Evolutionary conservation across 2,329 filamentous ascomycete genomes (phyloP), one percentile per base, ranked within the genome.

Genomic region (Tolypocladium ovalisporum): DNA sequence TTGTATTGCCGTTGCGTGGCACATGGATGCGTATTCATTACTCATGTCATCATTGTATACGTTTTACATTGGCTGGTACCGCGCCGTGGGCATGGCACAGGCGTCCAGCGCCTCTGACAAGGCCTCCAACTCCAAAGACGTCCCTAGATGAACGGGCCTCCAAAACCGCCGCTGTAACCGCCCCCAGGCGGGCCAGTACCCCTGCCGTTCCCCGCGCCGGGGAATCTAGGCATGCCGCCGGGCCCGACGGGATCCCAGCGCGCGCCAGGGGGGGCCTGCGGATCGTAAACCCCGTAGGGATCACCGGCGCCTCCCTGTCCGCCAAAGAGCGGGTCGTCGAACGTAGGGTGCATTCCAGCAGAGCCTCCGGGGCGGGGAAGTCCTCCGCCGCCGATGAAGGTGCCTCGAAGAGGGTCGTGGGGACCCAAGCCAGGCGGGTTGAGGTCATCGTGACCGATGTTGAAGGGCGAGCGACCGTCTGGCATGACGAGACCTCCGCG

Each of bases 321-420:
- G 7, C 80, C 80, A 68, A 96, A 96, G 53, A 97, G 72, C 8
- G 90, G 90, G 67, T 97, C 92, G 65, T 96, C 90, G 69, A 96
- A 94, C 0, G 92, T 96, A 1, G 94, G 94, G 71, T 97, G 89
- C 94, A 99, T 99, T 1, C 94, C 94, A 15, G 87, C 85, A 13
- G 81, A 81, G 24, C 85, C 81, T 17, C 83, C 82, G 1, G 78
- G 76, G n/a, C 79, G 74, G 27, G 78, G 76, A 6, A 84, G 71
- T 0, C 83, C 80, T n/a, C 82, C 79, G 35, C 83, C 82, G 51
- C 81, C 80, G 8, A 85, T 82, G 57, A 90, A 82, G 2, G 82
- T 80, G 5, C 83, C 82, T 36, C 88, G 76, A 3, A 97, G 73
- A 15, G 93, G 91, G 70, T 97, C 92, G 64, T 91, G 78, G 0